These are phyloP conservation scores for Pythium apleroticum DNA, from an alignment of 352 stramenopile species.

Conservation along the genomic window DNA sequence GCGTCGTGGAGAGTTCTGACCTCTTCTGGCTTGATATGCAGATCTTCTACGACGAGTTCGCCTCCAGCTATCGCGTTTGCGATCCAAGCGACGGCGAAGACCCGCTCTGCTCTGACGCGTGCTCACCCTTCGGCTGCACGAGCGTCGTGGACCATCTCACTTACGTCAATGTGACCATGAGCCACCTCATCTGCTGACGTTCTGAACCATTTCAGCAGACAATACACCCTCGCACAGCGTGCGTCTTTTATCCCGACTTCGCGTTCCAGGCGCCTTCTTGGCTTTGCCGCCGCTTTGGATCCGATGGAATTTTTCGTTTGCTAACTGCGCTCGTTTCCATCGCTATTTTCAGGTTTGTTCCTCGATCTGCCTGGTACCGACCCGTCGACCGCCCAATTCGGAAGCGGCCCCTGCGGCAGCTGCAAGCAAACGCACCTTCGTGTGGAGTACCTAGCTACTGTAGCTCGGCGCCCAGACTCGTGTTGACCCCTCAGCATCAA, in stretches of 20 bases:
- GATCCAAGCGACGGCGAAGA: constrained; percentile 66
- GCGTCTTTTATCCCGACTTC: background rate
- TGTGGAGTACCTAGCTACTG: background rate
- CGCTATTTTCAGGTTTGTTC: constrained; percentile 19
- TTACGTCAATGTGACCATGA: constrained; percentile 89
- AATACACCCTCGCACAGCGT: constrained; percentile 4
- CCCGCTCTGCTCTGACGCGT: constrained; percentile 60
- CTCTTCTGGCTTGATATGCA: constrained; percentile 18
- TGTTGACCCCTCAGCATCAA: background rate
- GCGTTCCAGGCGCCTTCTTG: constrained; percentile 2
- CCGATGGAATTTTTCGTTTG: constrained; percentile 2
- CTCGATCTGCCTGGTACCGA: background rate
- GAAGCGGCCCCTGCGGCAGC: background rate
- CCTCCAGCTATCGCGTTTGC: constrained; percentile 56
- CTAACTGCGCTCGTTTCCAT: constrained; percentile 7
- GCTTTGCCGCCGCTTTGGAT: constrained; percentile 1
- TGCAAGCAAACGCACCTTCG: background rate
- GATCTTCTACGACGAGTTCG: constrained; percentile 86
- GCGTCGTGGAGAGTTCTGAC: background rate
- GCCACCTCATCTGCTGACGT: constrained; percentile 77
- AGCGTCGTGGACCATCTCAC: constrained; percentile 86
- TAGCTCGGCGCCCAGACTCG: background rate
- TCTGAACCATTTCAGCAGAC: background rate
- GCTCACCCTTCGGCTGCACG: constrained; percentile 71
- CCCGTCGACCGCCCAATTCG: background rate